Evolutionary conservation across 345 rosid genomes (phyloP), one percentile per base, ranked within the genome.

Genomic region (Sapria himalayana): DNA sequence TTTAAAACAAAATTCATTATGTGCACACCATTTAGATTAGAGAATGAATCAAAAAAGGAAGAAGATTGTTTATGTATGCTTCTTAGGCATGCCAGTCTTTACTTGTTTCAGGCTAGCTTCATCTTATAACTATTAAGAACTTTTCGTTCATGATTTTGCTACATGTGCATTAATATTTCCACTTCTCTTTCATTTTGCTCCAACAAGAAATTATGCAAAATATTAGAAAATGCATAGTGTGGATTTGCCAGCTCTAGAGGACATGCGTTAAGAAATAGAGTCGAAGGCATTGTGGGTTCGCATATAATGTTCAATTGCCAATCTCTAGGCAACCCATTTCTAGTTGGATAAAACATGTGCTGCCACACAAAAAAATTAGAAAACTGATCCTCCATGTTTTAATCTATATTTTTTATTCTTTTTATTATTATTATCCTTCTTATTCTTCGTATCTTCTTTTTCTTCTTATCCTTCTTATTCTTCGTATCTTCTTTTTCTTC

Each of bases 81-180:
- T 55, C 58, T 70, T 14, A 60, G 74, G 43, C 79, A 65, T 4
- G 89, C 92, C 14, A 67, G 47, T 54, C 64, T 84, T 41, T 92
- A 41, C 33, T 61, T 67, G 31, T 52, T 69, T 63, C 89, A 69
- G 0, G 85, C 92, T 29, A 66, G 15, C 72, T 66, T 76, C 1
- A 73, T 62, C 37, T 4, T 62, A 4, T 51, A 50, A 3, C 80
- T 70, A 46, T 69, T 65, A 29, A 31, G 11, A 37, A 10, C 27
- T 2, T 48, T 58, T 37, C 60, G 51, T 46, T 48, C 70, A 46
- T 49, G 59, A 4, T 25, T 48, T 7, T 25, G 33, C 20, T 55
- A 54, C 17, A 29, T 36, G 29, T 29, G 9, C 22, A 17, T 9
- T 9, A 39, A 27, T 6, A 23, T 17, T 48, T 19, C 17, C 31